Evolutionary conservation across 768 basidiomycete genomes (phyloP), one percentile per base, ranked within the genome.

Genomic region (Albatrellus ellisii): DNA sequence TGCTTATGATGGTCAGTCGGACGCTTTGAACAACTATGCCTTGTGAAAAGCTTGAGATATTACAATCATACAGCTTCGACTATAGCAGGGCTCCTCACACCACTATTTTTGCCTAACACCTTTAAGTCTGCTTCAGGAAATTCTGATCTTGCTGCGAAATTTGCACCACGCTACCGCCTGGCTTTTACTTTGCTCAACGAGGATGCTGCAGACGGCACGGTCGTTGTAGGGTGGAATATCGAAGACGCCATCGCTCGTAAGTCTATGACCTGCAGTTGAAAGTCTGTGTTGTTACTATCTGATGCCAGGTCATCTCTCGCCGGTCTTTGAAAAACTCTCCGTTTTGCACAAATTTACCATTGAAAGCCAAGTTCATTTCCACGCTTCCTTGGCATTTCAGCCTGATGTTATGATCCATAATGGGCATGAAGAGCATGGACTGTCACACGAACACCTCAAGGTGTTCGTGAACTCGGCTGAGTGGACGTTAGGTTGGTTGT

Each of bases 391-490:
- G 34, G 80, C 88, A 1, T 88, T 98, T 54, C 66, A 73, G 40
- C 84, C 89, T 7, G 56, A 51, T 6, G 45, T 56, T 4, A 34
- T 71, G 3, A 42, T 48, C 38, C 45, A 53, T 27, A 52, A 56
- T 12, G 61, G 65, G 6, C 54, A 63, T 21, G 61, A 56, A 6
- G 54, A 58, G 7, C 77, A 76, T 57, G 73, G 75, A 0, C 59
- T 98, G 28, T 75, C 73, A 1, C 74, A 76, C 39, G 90, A 91
- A 50, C 79, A 94, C 53, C 68, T 95, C 45, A 90, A 84, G 11
- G 79, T 92, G 0, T 99, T 99, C 54, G 69, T 99, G 31, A 99
- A 99, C 54, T 89, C 89, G 5, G 95, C 91, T 4, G 81, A 91
- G 55, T 99, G 95, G 95, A 84, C 82, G 10, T 56, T 99, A 37